These are phyloP conservation scores for Ophiocordyceps camponoti-leonardi DNA, from an alignment of 2,329 filamentous ascomycete genomes.

Conservation along the genomic window DNA sequence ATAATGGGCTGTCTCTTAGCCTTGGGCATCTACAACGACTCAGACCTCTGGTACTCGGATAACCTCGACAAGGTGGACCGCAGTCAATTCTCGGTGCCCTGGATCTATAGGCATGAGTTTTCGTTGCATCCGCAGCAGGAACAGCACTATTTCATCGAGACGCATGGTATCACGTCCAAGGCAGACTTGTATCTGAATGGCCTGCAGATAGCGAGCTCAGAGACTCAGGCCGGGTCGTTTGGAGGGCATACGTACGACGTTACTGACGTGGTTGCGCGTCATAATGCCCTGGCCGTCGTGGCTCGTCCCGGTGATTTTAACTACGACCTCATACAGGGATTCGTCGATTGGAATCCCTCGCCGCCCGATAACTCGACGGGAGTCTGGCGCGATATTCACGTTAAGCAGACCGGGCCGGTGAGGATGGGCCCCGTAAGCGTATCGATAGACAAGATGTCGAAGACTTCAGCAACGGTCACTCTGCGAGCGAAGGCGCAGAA, in stretches of 20 bases:
- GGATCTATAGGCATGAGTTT: constrained; percentile 42
- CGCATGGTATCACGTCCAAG: constrained; percentile 40
- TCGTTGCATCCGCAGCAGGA: constrained; percentile 12
- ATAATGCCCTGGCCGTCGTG: constrained; percentile 34
- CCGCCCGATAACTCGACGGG: constrained; percentile 46
- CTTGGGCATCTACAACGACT: constrained; percentile 32
- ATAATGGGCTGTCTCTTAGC: constrained; percentile 40
- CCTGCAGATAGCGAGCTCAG: constrained; percentile 26
- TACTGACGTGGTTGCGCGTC: constrained; percentile 20
- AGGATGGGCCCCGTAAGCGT: constrained; percentile 26
- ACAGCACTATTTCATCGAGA: constrained; percentile 33
- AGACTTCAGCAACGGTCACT: constrained; percentile 17
- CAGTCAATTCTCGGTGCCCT: constrained; percentile 32
- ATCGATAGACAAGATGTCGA: constrained; percentile 11
- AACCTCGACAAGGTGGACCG: constrained; percentile 24
- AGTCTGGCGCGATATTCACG: constrained; percentile 39
- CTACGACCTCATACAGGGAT: constrained; percentile 35
- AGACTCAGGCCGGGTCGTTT: constrained; percentile 36
- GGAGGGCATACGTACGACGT: constrained; percentile 38
- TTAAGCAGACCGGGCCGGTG: constrained; percentile 36
- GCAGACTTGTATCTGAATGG: constrained; percentile 46
- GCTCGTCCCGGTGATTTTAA: constrained; percentile 42
- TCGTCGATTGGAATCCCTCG: constrained; percentile 12
- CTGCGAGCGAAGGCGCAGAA: constrained; percentile 22
- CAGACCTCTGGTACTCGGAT: constrained; percentile 36